These are phyloP conservation scores for Lepidium africanum DNA, from an alignment of 345 rosid species.

Conservation along the genomic window DNA sequence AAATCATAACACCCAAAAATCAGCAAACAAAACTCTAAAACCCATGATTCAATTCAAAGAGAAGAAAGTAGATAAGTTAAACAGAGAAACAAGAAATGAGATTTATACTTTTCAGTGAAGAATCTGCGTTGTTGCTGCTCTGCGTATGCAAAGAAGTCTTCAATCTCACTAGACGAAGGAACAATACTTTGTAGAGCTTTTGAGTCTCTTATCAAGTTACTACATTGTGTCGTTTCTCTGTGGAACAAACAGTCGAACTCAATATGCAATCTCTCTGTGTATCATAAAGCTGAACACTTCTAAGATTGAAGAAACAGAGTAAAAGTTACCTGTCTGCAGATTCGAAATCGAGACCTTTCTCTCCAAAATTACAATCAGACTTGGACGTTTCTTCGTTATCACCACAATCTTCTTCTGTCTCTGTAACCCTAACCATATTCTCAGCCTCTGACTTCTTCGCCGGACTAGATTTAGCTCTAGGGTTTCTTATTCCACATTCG, in stretches of 20 bases:
- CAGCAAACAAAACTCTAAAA: background rate
- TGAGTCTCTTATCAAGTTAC: constrained; percentile 33
- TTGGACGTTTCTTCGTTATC: background rate
- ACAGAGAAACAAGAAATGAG: background rate
- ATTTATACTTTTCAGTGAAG: constrained; percentile 50
- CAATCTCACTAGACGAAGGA: constrained; percentile 53
- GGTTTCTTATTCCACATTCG: background rate
- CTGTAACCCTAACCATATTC: background rate
- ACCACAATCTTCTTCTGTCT: background rate
- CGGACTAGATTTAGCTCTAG: background rate
- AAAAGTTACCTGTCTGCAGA: constrained; percentile 10
- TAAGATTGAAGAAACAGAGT: constrained; percentile 5
- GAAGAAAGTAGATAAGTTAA: background rate
- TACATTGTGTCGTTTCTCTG: constrained; percentile 48
- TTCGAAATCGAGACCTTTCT: constrained; percentile 5
- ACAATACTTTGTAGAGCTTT: constrained; percentile 31
- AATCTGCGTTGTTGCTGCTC: constrained; percentile 50
- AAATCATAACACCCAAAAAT: background rate
- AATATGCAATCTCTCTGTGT: background rate
- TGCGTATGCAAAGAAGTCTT: constrained; percentile 55
- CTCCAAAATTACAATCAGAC: constrained; percentile 7
- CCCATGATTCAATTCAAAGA: background rate
- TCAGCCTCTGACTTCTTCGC: background rate
- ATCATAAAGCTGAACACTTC: background rate
- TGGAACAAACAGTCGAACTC: background rate